These are phyloP conservation scores for Xylaria grammica DNA, from an alignment of 495 filamentous ascomycete genomes.

Conservation along the genomic window DNA sequence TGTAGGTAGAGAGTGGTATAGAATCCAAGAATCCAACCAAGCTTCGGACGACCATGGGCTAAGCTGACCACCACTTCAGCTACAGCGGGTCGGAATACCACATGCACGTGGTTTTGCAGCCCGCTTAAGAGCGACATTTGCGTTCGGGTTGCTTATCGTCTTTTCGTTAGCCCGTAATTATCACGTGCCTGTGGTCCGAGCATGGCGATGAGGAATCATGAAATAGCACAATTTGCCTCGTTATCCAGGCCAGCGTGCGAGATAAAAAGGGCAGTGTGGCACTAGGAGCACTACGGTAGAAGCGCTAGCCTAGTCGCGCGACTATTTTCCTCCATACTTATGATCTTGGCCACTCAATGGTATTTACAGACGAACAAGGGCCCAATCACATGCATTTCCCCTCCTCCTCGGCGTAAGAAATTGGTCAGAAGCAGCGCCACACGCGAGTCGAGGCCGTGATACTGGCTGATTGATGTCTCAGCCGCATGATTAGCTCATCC, in stretches of 20 bases:
- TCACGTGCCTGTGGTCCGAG: not conserved
- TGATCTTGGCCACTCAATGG: not conserved
- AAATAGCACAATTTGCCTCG: not conserved
- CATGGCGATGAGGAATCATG: not conserved
- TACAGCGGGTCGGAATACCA: not conserved
- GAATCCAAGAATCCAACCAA: not conserved
- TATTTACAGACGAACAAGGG: not conserved
- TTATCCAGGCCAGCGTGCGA: not conserved
- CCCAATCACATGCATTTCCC: not conserved
- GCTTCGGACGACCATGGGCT: not conserved
- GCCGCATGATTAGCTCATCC: slow-evolving; percentile 20
- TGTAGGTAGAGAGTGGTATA: too few relatives aligned
- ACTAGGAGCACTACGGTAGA: not conserved
- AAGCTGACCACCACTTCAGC: slow-evolving; percentile 22
- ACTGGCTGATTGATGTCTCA: not conserved
- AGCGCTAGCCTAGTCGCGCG: not conserved
- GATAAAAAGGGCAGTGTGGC: not conserved
- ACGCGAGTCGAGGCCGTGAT: not conserved
- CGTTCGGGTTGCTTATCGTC: not conserved
- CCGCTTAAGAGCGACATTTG: not conserved
- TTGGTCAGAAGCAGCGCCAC: not conserved
- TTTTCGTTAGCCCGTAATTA: slow-evolving; percentile 1
- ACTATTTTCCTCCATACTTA: not conserved
- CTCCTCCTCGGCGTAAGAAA: slow-evolving; percentile 11
- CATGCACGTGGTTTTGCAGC: slow-evolving; percentile 16